phyloP scores from a whole-genome alignment of 176 grass and related monocot genomes.

The Avena sativa region DNA sequence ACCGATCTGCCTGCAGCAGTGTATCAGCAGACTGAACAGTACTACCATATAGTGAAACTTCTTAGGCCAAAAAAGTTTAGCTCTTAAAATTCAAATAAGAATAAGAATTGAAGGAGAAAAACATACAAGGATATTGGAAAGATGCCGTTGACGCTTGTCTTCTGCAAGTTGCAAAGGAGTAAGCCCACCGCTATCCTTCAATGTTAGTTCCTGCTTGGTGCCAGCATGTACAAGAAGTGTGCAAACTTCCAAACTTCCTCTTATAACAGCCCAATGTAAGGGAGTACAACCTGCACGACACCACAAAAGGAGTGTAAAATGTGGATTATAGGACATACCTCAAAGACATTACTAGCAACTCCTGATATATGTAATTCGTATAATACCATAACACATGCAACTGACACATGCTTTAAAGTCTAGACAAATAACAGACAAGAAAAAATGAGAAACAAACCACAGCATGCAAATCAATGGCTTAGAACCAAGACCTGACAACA shows the following conservation, averaged over 20 bases:
- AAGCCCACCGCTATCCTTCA: slow-evolving; percentile 86
- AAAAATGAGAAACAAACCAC: slow-evolving; percentile 10
- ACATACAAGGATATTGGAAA: slow-evolving; percentile 90
- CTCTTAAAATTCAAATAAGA: slow-evolving; percentile 37
- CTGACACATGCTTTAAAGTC: neutral
- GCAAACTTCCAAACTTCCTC: slow-evolving; percentile 83
- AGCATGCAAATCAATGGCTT: slow-evolving; percentile 4
- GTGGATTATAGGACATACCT: slow-evolving; percentile 22
- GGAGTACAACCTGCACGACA: slow-evolving; percentile 78
- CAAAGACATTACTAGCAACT: slow-evolving; percentile 36
- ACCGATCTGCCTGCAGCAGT: slow-evolving; percentile 27
- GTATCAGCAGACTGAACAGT: slow-evolving; percentile 31
- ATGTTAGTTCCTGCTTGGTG: slow-evolving; percentile 73
- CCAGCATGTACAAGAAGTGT: slow-evolving; percentile 94
- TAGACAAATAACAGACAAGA: neutral
- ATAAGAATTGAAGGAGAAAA: slow-evolving; percentile 44
- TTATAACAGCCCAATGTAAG: slow-evolving; percentile 94
- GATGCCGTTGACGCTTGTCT: slow-evolving; percentile 88
- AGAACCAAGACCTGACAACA: neutral
- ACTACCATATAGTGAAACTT: slow-evolving; percentile 21
- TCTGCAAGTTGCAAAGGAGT: slow-evolving; percentile 88
- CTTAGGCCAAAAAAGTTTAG: slow-evolving; percentile 21
- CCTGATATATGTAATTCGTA: slow-evolving; percentile 5
- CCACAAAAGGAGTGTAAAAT: slow-evolving; percentile 38
- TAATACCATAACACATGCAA: slow-evolving; percentile 14